These are phyloP conservation scores for Eucalyptus polybractea DNA, from an alignment of 345 rosid genomes.

Conservation along the genomic window DNA sequence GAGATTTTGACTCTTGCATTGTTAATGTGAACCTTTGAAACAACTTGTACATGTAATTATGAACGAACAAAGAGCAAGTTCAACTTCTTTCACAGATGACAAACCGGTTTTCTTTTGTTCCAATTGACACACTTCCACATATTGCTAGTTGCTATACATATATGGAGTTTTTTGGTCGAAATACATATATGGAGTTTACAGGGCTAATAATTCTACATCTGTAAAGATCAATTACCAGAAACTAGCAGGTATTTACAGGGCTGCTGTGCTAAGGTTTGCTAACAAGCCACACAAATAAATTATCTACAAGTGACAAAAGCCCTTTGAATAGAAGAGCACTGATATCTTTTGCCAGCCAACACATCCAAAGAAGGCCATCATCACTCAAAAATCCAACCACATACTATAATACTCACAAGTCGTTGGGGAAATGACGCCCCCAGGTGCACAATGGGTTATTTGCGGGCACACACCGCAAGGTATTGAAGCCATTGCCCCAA, in stretches of 20 bases:
- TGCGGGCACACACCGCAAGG: constrained; percentile 86
- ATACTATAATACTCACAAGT: constrained; percentile 52
- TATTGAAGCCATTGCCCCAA: constrained; percentile 51
- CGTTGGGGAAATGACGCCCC: constrained; percentile 51
- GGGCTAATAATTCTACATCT: neutral
- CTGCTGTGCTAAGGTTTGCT: neutral
- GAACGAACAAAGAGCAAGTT: neutral
- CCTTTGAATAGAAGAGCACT: neutral
- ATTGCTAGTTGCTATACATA: too few species aligned
- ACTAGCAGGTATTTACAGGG: neutral
- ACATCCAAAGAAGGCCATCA: neutral
- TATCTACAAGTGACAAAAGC: neutral
- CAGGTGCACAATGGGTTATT: constrained; percentile 45
- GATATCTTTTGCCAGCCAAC: neutral
- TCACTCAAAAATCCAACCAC: constrained; percentile 59
- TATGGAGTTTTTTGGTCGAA: too few species aligned
- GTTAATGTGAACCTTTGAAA: neutral
- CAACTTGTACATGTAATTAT: neutral
- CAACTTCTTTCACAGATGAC: neutral
- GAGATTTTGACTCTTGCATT: neutral
- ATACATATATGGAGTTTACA: neutral
- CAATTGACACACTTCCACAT: neutral
- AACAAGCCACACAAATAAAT: neutral
- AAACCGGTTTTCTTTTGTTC: neutral
- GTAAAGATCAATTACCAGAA: neutral